Evolutionary conservation across 2,329 filamentous ascomycete genomes (phyloP).

Genomic region (Gaeumannomyces tritici): DNA sequence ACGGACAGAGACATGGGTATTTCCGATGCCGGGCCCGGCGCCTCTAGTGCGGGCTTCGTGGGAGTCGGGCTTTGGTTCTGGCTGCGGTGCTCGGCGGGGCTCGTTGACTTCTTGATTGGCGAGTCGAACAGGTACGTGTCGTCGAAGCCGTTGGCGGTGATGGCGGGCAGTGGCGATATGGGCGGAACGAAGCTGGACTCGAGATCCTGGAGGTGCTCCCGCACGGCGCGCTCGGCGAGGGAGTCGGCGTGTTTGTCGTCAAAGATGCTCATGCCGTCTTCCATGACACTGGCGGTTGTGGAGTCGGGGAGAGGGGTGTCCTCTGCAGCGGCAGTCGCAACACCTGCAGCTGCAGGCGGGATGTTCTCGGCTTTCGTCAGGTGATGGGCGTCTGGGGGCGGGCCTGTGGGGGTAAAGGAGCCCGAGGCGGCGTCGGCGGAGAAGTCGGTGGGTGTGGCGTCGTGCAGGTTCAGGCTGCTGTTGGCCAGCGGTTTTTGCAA

Average conservation of each 20-base stretch:
- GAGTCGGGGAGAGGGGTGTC: slow-evolving; percentile 3
- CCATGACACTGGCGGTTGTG: slow-evolving; percentile 30
- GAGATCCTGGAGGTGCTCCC: slow-evolving; percentile 50
- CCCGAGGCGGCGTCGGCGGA: slow-evolving; percentile 3
- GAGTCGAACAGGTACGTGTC: slow-evolving; percentile 52
- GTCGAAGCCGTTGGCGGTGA: slow-evolving; percentile 37
- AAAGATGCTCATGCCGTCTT: slow-evolving; percentile 23
- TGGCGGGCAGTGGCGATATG: slow-evolving; percentile 43
- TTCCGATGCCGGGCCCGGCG: background rate
- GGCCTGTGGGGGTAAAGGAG: slow-evolving; percentile 6
- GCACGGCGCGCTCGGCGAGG: slow-evolving; percentile 41
- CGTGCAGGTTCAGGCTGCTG: slow-evolving; percentile 10
- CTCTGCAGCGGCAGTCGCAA: slow-evolving; percentile 7
- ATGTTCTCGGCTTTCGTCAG: slow-evolving; percentile 12
- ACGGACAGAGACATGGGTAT: background rate
- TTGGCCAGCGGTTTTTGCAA: background rate
- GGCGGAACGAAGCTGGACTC: slow-evolving; percentile 56
- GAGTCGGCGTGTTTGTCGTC: slow-evolving; percentile 34
- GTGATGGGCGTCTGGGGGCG: slow-evolving; percentile 1
- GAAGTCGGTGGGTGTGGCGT: background rate
- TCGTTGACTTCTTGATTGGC: slow-evolving; percentile 19
- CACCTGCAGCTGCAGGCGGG: slow-evolving; percentile 12
- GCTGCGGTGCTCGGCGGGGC: too few relatives aligned
- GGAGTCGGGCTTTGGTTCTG: background rate
- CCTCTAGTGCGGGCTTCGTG: slow-evolving; percentile 6